Base-by-base conservation (phyloP, 495 filamentous ascomycete species). In the Patellaria atrata region DNA sequence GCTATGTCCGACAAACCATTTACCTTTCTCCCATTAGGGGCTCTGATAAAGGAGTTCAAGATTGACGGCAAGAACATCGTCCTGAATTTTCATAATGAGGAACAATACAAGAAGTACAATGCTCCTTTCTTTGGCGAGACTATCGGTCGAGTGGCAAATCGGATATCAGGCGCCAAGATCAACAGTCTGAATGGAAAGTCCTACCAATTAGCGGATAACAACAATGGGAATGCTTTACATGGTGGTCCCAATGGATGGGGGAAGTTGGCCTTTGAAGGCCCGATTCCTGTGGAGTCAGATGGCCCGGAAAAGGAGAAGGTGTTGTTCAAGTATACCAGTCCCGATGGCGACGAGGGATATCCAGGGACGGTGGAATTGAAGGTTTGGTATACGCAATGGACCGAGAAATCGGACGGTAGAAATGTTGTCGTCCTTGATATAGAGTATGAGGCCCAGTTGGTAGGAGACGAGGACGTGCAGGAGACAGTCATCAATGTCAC, bases 401-500 rank as follows among this genome's bases (percentile, higher is more conserved):
- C 75, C 47, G 75, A 87, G 54, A 60, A 65, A 23, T 63, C 65
- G 1, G 50, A 52, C 10, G 57, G 56, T 2, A 58, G 56, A 15
- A 70, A 70, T 13, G 76, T 75, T 53, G 69, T 68, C 2, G 67
- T 83, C 19, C 57, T 96, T 37, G 73, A 75, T 16, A 77, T 83
- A 9, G 87, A 96, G 56, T 94, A 87, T 54, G 82, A 93, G 64
- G 82, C 78, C 1, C 72, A 86, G 52, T 61, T 94, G 27, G 67
- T 85, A 1, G 77, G 71, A 1, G 75, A 77, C 20, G 39, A 38
- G 4, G 47, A 51, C 4, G 75, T 74, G 15, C 72, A 82, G 15
- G 87, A 94, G 66, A 94, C 87, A 0, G 78, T 76, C 2, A 67
- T 94, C 44, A 87, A 82, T 48, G 65, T 94, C 46, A 96, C 87